Base-by-base conservation (phyloP, 148 eudicot species). In the Camellia japonica region DNA sequence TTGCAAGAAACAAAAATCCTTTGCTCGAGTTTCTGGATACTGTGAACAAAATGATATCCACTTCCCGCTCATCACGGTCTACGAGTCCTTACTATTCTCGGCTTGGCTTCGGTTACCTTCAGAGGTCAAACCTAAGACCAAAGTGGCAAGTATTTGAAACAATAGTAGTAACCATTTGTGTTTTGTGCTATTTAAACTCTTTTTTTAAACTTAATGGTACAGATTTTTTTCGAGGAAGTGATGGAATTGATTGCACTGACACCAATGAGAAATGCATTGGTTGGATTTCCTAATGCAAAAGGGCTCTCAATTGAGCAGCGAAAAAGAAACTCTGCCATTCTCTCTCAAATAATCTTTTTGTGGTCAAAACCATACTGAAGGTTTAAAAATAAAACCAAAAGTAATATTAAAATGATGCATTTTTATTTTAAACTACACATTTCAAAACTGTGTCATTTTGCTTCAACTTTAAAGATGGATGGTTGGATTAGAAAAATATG, bases 1-100 rank as follows among this genome's bases (percentile, higher is more conserved):
- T 44, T 67, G 79, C 0, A 84, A 81, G 63, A 81, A 69, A 41
- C 84, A 81, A 43, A 79, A 78, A 42, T 78, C 84, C 6, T 84
- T 84, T 84, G 84, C 87, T 81, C 79, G 84, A 13, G 76, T 81
- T 23, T 84, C 84, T 3, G 87, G 87, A 67, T 84, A 84, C 64
- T 75, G 76, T 81, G 87, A 84, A 42, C 87, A 84, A 44, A 78
- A 60, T 60, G 64, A 18, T 23, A 60, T 60, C 64, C 64, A 18
- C 64, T 60, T 19, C 18, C 19, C 64, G 18, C 19, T 15, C 18
- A 5, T 60, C 64, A 60, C 64, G 7, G 64, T 60, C 64, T 60
- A 15, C 18, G 23, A 60, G 64, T 60, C 64, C 64, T 19, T 60
- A 18, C 64, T 60, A 15, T 60, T 60, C 64, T 60, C 23, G 18